Evolutionary conservation across 371 early-diverging fungal species (phyloP), one percentile per base, ranked within the genome.

Genomic region (Syncephalastrum monosporum): DNA sequence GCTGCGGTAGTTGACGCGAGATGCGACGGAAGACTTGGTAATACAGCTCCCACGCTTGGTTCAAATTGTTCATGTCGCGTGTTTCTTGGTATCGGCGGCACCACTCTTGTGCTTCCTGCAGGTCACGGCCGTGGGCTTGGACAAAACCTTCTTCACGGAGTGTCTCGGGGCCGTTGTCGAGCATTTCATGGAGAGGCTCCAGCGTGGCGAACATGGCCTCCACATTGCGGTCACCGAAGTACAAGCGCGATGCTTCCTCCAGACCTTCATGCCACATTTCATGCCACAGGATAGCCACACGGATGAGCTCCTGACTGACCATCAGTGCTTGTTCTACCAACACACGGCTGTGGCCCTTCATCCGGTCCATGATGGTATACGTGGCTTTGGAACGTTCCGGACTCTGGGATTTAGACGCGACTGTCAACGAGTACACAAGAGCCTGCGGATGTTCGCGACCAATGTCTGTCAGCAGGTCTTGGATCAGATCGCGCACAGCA

Each of bases 181-280:
- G 68, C 87, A 94, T 91, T 66, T 88, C 86, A 69, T 98, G 96
- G 57, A 96, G 75, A 5, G 93, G 94, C 57, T 91, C 89, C 14
- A 98, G 73, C 3, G 88, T 90, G 1, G 88, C 86, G 79, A 96
- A 87, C 97, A 97, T 97, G 47, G 91, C 95, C 25, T 91, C 91
- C 8, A 89, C 84, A 62, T 96, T 92, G 48, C 87, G 87, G 25
- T 94, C 91, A 23, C 88, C 89, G 68, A 90, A 95, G 63, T 93
- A 97, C 13, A 90, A 77, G 42, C 92, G 68, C 0, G 93, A 93
- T 0, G 97, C 96, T 60, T 95, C 95, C 66, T 94, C 94, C 15
- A 99, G 71, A 3, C 95, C 95, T 63, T 98, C 96, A 55, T 91
- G 90, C 98, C 99, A 99, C 94, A 95, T 90, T 77, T 99, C 99